Base-by-base conservation (phyloP, 352 stramenopile species). In the Phytopythium sindhum region DNA sequence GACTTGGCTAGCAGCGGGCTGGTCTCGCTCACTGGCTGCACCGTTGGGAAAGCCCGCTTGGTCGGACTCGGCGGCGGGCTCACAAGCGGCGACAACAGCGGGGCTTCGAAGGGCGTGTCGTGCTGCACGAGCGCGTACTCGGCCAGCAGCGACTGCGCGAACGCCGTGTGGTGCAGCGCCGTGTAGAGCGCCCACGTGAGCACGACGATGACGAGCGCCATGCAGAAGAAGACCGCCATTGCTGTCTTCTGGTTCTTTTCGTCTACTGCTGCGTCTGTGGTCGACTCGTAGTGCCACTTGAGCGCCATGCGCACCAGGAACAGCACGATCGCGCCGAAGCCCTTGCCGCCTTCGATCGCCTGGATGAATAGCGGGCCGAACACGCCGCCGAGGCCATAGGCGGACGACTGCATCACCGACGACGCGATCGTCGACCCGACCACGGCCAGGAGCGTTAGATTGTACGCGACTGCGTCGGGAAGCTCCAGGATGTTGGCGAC, bases 331-430 rank as follows among this genome's bases (percentile, higher is more conserved):
- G 85, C 85, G 28, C 85, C 79, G 44, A 89, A 91, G 26, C 81
- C 85, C 61, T 92, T 94, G 53, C 85, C 85, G 35, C 78, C 81
- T 55, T 94, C 85, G 44, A 94, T 83, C 5, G 85, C 83, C 57
- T 94, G 85, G 42, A 92, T 78, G 61, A 92, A 94, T 31, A 79
- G 62, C 54, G 83, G 75, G 10, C 85, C 85, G 55, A 94, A 92
- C 7, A 94, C 82, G n/a, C 83, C 85, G 4, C 77, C 85, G 35
- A 94, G 68, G 10, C 85, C 85, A 68, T 91, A 94, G 63, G 79
- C 75, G 24, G 80, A 82, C 24, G 85, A 86, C 61, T 91, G 74
- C 64, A 91, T 69, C n/a, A 94, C 68, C 1, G 85, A 90, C 23
- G 77, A 85, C 11, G 73, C 75, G 26, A 91, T 69, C 19, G 84